These are phyloP conservation scores for Ajuga chamaepitys DNA, from an alignment of 257 asterid species.

Conservation along the genomic window DNA sequence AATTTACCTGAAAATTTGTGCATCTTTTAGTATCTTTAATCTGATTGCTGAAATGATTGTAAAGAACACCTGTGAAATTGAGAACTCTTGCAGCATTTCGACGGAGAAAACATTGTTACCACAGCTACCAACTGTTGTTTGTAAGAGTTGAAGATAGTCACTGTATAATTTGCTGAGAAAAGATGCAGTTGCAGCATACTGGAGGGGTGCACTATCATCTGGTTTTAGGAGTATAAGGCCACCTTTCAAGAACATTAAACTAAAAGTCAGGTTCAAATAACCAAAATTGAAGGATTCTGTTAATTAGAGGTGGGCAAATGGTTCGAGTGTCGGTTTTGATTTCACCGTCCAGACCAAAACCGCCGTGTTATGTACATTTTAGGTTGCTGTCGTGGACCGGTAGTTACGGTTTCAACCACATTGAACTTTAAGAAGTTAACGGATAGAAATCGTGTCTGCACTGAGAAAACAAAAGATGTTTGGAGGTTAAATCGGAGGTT, in stretches of 20 bases:
- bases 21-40: not conserved
- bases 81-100: conserved; percentile 28
- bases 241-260: conserved; percentile 19
- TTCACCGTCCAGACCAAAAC: too few species aligned
- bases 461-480: too few species aligned
- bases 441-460: too few species aligned
- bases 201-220: conserved; percentile 29
- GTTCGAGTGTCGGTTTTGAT: too few species aligned
- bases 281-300: not conserved
- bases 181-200: conserved; percentile 51
- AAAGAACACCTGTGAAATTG: conserved; percentile 36
- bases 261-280: not conserved
- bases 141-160: conserved; percentile 44
- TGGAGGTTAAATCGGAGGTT: too few species aligned
- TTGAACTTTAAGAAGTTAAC: too few species aligned
- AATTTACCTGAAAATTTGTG: conserved; percentile 30
- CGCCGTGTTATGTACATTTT: too few species aligned
- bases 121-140: conserved; percentile 25
- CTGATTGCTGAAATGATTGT: too few species aligned
- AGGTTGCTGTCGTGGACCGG: too few species aligned
- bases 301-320: too few species aligned
- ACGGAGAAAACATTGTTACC: conserved; percentile 21
- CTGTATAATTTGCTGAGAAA: conserved; percentile 52
- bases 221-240: conserved; percentile 43
- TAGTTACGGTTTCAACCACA: too few species aligned